Evolutionary conservation across 78 protist species (phyloP).

Genomic region (Dictyostelium firmibasis): DNA sequence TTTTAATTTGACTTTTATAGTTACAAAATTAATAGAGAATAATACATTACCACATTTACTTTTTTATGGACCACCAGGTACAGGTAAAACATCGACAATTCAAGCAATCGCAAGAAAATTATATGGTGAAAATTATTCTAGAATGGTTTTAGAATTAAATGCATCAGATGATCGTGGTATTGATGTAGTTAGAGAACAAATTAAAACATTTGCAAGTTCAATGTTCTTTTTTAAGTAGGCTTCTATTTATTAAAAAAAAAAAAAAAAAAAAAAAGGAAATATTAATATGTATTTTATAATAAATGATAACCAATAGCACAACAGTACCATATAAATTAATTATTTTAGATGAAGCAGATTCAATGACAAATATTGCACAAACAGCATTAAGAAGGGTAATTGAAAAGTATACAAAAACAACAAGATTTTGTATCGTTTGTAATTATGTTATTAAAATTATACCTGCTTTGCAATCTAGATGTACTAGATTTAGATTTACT

Average conservation of each 20-base stretch:
- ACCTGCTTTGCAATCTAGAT: constrained; percentile 98
- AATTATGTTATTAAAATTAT: constrained; percentile 96
- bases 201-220: constrained; percentile 99
- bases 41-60: constrained; percentile 94
- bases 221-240: constrained; percentile 86
- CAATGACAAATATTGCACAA: constrained; percentile 98
- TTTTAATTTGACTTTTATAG: constrained; percentile 31
- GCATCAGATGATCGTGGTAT: constrained; percentile 99
- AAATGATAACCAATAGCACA: no score
- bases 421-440: constrained; percentile 98
- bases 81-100: constrained; percentile 99
- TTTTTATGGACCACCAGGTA: constrained; percentile 92
- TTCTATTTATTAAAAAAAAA: not conserved
- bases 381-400: constrained; percentile 98
- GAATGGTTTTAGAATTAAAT: constrained; percentile 97
- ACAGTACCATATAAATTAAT: constrained; percentile 94
- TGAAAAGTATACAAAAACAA: constrained; percentile 94
- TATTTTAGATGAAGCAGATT: constrained; percentile 99
- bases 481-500: constrained; percentile 96
- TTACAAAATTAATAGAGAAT: constrained; percentile 46
- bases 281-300: no score
- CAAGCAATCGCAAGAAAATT: constrained; percentile 95
- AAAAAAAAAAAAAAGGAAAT: no score
- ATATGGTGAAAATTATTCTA: constrained; percentile 84
- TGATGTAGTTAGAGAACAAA: constrained; percentile 98